phyloP scores from a whole-genome alignment of 2,329 filamentous ascomycete genomes.

The Pyrenochaeta sp. region DNA sequence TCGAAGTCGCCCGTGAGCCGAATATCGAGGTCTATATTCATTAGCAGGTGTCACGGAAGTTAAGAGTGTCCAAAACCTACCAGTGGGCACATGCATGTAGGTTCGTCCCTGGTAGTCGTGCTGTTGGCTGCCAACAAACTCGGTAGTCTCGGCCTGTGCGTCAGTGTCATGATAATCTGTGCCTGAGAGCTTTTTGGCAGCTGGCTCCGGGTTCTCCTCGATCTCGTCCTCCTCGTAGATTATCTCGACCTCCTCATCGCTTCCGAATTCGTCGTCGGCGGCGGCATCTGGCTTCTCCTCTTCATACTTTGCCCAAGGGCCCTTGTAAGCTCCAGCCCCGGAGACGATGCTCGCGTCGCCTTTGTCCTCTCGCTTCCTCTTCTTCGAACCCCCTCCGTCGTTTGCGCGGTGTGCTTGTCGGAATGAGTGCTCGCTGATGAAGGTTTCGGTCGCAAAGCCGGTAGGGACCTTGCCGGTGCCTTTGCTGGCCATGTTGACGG shows the following conservation, averaged over 20 bases:
- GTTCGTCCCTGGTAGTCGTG: conserved; percentile 95
- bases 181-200: conserved; percentile 65
- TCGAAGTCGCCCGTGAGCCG: conserved; percentile 77
- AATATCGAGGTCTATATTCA: conserved; percentile 42
- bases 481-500: conserved; percentile 29
- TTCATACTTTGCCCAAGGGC: conserved; percentile 90
- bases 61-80: conserved; percentile 20
- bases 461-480: conserved; percentile 63
- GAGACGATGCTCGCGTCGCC: conserved; percentile 85
- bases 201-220: conserved; percentile 64
- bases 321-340: conserved; percentile 86
- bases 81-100: conserved; percentile 94
- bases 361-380: conserved; percentile 82
- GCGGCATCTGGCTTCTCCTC: conserved; percentile 72
- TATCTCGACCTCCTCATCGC: conserved; percentile 76
- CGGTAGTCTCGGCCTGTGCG: conserved; percentile 72
- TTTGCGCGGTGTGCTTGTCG: conserved; percentile 85
- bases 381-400: conserved; percentile 73
- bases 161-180: conserved; percentile 59
- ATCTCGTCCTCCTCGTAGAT: conserved; percentile 78
- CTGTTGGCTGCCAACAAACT: conserved; percentile 83
- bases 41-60: conserved; percentile 10
- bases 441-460: conserved; percentile 86
- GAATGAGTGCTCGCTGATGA: conserved; percentile 90
- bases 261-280: conserved; percentile 67